phyloP scores from a whole-genome alignment of 495 filamentous ascomycete genomes.

The Daldinia grandis region DNA sequence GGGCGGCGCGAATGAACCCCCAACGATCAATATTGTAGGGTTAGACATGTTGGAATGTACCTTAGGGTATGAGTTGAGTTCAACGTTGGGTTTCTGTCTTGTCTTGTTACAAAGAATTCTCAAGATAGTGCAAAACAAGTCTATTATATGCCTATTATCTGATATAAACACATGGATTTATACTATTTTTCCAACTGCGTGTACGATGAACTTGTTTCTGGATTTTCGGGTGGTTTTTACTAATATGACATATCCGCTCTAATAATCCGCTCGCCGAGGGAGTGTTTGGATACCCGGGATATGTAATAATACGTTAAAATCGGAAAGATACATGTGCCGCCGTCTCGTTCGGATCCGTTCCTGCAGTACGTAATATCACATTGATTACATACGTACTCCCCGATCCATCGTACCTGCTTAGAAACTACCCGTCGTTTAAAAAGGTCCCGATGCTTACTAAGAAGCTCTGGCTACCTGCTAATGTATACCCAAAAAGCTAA shows the following conservation, averaged over 20 bases:
- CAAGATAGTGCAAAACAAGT: neutral
- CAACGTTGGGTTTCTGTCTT: neutral
- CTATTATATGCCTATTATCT: neutral
- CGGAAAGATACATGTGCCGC: slow-evolving; percentile 7
- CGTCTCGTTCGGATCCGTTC: neutral
- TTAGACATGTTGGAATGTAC: slow-evolving; percentile 40
- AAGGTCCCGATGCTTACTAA: too few species aligned
- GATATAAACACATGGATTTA: too few species aligned
- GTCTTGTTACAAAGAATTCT: neutral
- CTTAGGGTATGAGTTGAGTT: neutral
- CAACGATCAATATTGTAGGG: slow-evolving; percentile 51
- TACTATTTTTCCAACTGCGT: too few species aligned
- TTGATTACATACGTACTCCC: neutral
- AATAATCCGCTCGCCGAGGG: too few species aligned
- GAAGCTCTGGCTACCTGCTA: too few species aligned
- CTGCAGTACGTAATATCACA: slow-evolving; percentile 10
- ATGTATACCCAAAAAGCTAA: too few species aligned
- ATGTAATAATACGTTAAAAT: neutral
- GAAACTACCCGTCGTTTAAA: neutral
- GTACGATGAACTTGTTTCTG: too few species aligned
- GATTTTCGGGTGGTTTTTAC: too few species aligned
- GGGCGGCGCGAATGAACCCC: slow-evolving; percentile 51
- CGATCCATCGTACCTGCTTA: neutral
- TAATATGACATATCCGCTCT: neutral
- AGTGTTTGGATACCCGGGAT: neutral